These are phyloP conservation scores for Coffea eugenioides DNA, from an alignment of 257 asterid species.

Conservation along the genomic window DNA sequence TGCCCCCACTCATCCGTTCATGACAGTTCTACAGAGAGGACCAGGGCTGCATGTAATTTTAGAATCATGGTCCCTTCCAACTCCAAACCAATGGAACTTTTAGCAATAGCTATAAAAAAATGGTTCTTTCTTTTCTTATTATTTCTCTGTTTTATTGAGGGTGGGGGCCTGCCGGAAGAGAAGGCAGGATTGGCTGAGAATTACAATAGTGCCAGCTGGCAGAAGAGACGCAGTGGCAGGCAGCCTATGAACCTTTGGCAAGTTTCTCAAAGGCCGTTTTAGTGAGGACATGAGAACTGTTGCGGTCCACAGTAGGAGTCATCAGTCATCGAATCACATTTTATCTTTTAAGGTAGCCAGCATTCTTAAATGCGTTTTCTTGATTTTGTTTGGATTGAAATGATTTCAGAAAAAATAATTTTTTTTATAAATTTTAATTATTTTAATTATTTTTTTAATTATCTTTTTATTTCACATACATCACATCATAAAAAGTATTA, in stretches of 20 bases:
- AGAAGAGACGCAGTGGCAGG: background rate
- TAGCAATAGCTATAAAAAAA: background rate
- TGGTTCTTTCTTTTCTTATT: background rate
- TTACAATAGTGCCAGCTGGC: background rate
- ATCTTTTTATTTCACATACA: no score
- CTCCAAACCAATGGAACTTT: background rate
- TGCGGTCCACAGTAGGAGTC: background rate
- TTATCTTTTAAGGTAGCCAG: no score
- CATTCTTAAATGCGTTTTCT: no score
- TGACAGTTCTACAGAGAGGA: background rate
- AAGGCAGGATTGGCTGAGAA: background rate
- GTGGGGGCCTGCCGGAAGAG: background rate
- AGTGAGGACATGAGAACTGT: no score
- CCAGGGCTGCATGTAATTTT: background rate
- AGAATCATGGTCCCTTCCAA: background rate
- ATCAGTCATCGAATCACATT: no score
- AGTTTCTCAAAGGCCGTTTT: no score
- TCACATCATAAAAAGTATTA: no score
- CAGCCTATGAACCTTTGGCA: background rate
- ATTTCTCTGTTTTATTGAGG: background rate
- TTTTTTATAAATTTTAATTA: no score
- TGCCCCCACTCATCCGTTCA: background rate
- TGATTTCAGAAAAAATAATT: no score
- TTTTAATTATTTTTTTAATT: no score
- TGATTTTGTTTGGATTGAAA: no score